phyloP scores from a whole-genome alignment of 345 rosid species.

The Salix arbutifolia region DNA sequence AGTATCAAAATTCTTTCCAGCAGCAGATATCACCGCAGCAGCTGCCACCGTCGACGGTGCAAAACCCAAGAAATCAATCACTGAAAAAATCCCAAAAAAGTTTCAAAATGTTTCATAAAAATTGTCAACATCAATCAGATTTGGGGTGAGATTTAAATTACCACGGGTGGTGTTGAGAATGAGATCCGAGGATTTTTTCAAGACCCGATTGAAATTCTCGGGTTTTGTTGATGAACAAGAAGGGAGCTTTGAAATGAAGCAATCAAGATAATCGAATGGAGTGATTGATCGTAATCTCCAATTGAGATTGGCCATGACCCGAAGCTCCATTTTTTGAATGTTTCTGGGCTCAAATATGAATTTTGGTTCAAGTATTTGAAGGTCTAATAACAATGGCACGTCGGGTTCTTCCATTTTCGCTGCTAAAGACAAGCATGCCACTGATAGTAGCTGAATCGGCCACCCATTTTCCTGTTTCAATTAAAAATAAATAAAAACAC shows the following conservation, averaged over 20 bases:
- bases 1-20: constrained; percentile 23
- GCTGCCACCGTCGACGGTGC: constrained; percentile 52
- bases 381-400: constrained; percentile 50
- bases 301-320: constrained; percentile 44
- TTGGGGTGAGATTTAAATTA: constrained; percentile 16
- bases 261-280: constrained; percentile 51
- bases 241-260: constrained; percentile 38
- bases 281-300: constrained; percentile 57
- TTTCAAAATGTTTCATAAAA: not conserved
- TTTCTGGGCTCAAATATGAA: constrained; percentile 50
- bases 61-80: constrained; percentile 53
- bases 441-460: constrained; percentile 66
- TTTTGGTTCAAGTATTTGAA: constrained; percentile 48
- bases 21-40: constrained; percentile 46
- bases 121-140: not conserved
- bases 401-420: constrained; percentile 58
- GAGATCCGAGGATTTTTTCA: constrained; percentile 47
- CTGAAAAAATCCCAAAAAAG: constrained; percentile 21
- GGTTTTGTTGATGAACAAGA: constrained; percentile 15
- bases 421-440: constrained; percentile 65
- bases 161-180: constrained; percentile 51
- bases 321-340: constrained; percentile 58
- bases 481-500: not conserved
- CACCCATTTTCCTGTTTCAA: constrained; percentile 35
- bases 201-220: constrained; percentile 19